These are phyloP conservation scores for Dendrothele bispora DNA, from an alignment of 768 basidiomycete species.

Conservation along the genomic window DNA sequence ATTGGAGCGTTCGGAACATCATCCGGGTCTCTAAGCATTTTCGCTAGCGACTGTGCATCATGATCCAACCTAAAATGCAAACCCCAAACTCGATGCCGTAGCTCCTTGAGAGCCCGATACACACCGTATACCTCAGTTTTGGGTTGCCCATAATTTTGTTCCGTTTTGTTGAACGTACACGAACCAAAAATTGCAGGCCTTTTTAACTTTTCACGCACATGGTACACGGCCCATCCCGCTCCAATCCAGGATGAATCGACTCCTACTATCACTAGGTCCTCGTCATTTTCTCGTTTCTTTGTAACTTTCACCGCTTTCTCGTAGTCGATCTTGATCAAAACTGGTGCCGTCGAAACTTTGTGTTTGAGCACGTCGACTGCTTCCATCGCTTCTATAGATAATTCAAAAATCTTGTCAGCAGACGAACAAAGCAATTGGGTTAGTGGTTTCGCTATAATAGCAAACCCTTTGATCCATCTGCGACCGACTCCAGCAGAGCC, in stretches of 20 bases:
- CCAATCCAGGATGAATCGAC: conserved; percentile 33
- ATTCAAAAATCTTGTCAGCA: too few species aligned
- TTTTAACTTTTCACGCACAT: conserved; percentile 20
- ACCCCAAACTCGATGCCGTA: conserved; percentile 29
- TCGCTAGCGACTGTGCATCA: conserved; percentile 33
- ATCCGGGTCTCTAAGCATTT: conserved; percentile 36
- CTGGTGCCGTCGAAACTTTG: conserved; percentile 19
- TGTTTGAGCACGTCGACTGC: conserved; percentile 27
- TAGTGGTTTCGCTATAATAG: conserved; percentile 23
- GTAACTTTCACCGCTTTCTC: conserved; percentile 1
- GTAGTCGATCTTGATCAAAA: conserved; percentile 34
- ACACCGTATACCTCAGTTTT: conserved; percentile 39
- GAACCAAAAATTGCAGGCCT: conserved; percentile 29
- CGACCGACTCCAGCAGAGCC: conserved; percentile 19
- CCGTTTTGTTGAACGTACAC: conserved; percentile 30
- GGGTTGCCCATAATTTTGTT: conserved; percentile 33
- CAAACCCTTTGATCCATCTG: conserved; percentile 23
- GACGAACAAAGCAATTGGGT: conserved; percentile 19
- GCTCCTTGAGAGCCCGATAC: conserved; percentile 27
- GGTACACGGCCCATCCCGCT: conserved; percentile 34
- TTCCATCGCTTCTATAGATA: conserved; percentile 17
- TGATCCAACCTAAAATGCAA: conserved; percentile 31
- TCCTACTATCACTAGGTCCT: conserved; percentile 27
- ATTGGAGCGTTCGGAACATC: conserved; percentile 32
- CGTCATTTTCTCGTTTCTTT: conserved; percentile 8